Conservation (phyloP, 2,329 filamentous ascomycete genomes). For the Fusarium sp. region DNA sequence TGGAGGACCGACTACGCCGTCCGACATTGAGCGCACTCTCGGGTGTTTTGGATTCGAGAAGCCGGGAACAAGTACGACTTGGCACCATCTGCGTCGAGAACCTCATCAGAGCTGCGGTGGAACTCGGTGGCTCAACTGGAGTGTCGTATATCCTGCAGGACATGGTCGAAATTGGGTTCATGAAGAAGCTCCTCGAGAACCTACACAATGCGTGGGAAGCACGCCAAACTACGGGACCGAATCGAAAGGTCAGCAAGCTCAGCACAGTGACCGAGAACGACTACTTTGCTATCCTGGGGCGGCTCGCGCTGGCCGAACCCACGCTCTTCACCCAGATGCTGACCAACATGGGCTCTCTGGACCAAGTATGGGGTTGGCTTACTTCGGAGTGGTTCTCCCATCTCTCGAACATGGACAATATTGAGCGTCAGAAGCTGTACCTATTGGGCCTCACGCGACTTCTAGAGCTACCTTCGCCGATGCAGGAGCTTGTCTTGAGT, state of each 20-base stretch:
- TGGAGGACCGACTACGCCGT: conserved; percentile 65
- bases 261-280: conserved; percentile 83
- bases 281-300: conserved; percentile 85
- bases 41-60: conserved; percentile 61
- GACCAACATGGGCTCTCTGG: conserved; percentile 56
- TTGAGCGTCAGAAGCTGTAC: conserved; percentile 75
- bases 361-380: conserved; percentile 69
- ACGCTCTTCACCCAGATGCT: conserved; percentile 71
- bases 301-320: conserved; percentile 80
- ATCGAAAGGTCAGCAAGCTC: conserved; percentile 74
- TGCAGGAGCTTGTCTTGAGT: conserved; percentile 67
- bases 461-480: conserved; percentile 69
- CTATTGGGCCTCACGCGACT: conserved; percentile 78
- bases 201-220: conserved; percentile 77
- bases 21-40: conserved; percentile 62
- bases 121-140: conserved; percentile 69
- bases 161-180: conserved; percentile 71
- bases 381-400: conserved; percentile 74
- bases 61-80: conserved; percentile 67
- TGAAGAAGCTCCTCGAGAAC: conserved; percentile 71
- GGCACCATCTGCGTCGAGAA: conserved; percentile 72
- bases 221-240: conserved; percentile 84
- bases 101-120: conserved; percentile 70
- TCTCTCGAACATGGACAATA: conserved; percentile 74
- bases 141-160: conserved; percentile 73